Evolutionary conservation across 345 rosid genomes (phyloP), one percentile per base, ranked within the genome.

Genomic region (Aquilaria yunnanensis): DNA sequence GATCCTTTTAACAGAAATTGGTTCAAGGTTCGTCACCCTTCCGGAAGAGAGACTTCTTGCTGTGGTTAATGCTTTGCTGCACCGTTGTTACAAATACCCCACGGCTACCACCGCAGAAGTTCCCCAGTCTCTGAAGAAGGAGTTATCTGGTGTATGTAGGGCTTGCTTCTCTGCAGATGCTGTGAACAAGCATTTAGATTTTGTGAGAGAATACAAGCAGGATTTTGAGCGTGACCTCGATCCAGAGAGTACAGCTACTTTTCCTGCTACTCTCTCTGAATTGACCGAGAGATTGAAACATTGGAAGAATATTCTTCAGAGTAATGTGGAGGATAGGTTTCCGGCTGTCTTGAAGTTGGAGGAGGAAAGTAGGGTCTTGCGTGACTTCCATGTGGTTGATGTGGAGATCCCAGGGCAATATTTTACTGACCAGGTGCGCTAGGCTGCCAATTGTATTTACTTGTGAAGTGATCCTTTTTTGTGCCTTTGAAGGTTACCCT

Each of bases 371-470:
- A 78, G 80, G 71, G 96, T 91, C 49, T 74, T 95, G 69, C 88
- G 89, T 12, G 97, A 95, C 75, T 89, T 95, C 74, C 91, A 87
- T 83, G 88, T 89, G 54, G 97, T 95, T 73, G 99, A 95, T 67
- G 96, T 95, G 57, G 99, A 95, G 83, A 90, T 95, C 75, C 99
- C 99, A 47, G 99, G 99, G 59, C 99, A 95, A 72, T 95, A 95
- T 82, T 95, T 94, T 66, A 65, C 77, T 63, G 96, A 95, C 70
- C 99, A 90, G 99, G 99, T 94, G 71, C 50, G 52, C 54, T 6
- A 34, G 43, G 13, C 43, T 10, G 1, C 11, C 50, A 6, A 32
- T 47, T 68, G 16, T 12, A 41, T 58, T 23, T 47, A 33, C 1
- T 29, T 55, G 37, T 32, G 16, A 6, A 56, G 33, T 14, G 4